Evolutionary conservation across 2,329 filamentous ascomycete species (phyloP), one percentile per base, ranked within the genome.

Genomic region (Pleochaeta shiraiana): DNA sequence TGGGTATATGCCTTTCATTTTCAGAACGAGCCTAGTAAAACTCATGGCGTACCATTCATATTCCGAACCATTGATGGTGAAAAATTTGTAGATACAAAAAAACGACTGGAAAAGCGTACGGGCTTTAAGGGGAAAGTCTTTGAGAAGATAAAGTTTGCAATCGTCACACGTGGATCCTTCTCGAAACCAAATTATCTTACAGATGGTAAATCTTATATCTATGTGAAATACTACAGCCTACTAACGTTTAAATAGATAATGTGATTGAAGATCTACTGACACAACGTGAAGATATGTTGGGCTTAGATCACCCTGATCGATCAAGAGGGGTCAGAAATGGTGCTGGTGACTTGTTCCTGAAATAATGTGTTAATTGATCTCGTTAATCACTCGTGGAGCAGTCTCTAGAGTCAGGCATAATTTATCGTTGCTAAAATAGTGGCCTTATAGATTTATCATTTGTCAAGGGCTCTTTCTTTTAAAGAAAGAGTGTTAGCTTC

Each of bases 71-170:
- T 90, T 69, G 63, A 92, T 83, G 88, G 84, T 64, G 93, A 98
- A 74, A 79, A 80, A 45, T 97, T 98, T 75, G 84, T 83, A 65
- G 89, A 97, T 37, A 96, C 91, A 53, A 96, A 92, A 77, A 90
- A 95, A 76, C 84, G 93, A n/a, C 78, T 98, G 3, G 91, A 93
- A 70, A 92, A 91, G 74, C 82, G 92, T 66, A 95, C 89, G 0
- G 91, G 91, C 30, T 85, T 98, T 76, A 96, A 96, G 76, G 95
- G 93, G 74, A 98, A 98, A 79, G 90, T 90, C 68, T 91, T 98
- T 69, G 92, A 98, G 75, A 97, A 97, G 79, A 93, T 98, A 75
- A 96, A 95, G 75, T 96, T 98, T 77, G 88, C 90, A 6, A 76
- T 95, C 34, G 81, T 96, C 63, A 79, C 84, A 73, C 79, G 87